These are phyloP conservation scores for Chytriomyces sp. DNA, from an alignment of 192 early-diverging fungal genomes.

Conservation along the genomic window DNA sequence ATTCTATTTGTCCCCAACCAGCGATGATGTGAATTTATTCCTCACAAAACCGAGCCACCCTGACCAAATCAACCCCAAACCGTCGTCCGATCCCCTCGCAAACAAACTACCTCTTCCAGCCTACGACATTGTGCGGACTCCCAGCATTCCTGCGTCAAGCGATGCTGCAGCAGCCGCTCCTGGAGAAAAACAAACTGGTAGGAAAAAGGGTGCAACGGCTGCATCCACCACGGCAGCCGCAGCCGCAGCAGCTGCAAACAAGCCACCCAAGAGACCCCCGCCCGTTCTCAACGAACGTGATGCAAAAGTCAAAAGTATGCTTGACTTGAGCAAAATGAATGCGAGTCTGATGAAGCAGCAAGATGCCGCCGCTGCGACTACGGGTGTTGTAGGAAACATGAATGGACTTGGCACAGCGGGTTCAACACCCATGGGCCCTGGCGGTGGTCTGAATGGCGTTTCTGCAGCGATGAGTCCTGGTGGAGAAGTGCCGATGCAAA, in stretches of 20 bases:
- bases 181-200: background rate
- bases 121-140: constrained; percentile 20
- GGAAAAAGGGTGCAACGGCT: background rate
- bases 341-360: constrained; percentile 7
- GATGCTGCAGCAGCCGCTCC: background rate
- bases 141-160: background rate
- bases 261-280: constrained; percentile 21
- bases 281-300: constrained; percentile 20
- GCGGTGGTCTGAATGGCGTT: background rate
- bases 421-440: background rate
- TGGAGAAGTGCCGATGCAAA: background rate
- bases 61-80: constrained; percentile 39
- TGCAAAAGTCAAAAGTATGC: constrained; percentile 13
- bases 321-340: background rate
- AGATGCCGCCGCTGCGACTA: background rate
- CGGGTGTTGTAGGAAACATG: background rate
- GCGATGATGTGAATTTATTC: constrained; percentile 33
- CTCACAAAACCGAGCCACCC: constrained; percentile 35
- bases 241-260: constrained; percentile 6
- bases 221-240: constrained; percentile 2
- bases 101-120: constrained; percentile 1
- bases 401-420: background rate
- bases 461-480: background rate
- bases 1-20: constrained; percentile 32
- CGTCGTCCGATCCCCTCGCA: constrained; percentile 18